phyloP scores from a whole-genome alignment of 768 basidiomycete genomes.

The Lactifluus subvellereus region DNA sequence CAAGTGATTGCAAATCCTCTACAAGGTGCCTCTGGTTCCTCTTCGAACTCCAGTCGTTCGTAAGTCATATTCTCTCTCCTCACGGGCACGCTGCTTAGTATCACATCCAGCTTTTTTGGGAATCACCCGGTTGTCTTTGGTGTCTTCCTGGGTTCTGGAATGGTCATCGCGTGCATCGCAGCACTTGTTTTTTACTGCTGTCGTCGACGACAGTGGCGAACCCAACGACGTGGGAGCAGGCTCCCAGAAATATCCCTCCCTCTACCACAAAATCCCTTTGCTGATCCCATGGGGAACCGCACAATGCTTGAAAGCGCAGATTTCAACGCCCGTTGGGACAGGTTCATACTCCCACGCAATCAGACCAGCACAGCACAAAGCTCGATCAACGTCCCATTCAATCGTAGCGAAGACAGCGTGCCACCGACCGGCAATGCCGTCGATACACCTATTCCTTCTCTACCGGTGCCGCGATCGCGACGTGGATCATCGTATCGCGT shows the following conservation, averaged over 20 bases:
- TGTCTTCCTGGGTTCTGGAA: slow-evolving; percentile 63
- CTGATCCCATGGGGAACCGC: slow-evolving; percentile 27
- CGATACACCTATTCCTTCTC: neutral
- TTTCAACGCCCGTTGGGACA: neutral
- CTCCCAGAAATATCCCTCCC: slow-evolving; percentile 25
- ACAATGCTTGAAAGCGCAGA: neutral
- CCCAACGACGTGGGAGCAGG: neutral
- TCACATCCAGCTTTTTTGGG: slow-evolving; percentile 48
- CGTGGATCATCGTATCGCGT: slow-evolving; percentile 11
- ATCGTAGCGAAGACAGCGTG: slow-evolving; percentile 1
- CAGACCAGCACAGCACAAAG: neutral
- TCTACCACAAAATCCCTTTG: slow-evolving; percentile 35
- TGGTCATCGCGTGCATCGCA: slow-evolving; percentile 44
- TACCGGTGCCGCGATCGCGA: neutral
- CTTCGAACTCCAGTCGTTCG: neutral
- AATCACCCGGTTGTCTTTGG: slow-evolving; percentile 68
- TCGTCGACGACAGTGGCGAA: slow-evolving; percentile 37
- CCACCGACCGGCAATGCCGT: neutral
- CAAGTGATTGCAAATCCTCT: slow-evolving; percentile 50
- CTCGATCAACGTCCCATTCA: neutral
- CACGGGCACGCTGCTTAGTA: neutral
- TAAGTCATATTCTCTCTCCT: slow-evolving; percentile 6
- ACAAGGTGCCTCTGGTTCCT: neutral
- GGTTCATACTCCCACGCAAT: neutral
- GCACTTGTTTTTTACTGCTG: slow-evolving; percentile 41